Base-by-base conservation (phyloP, 345 rosid species). In the Gossypium anomalum region DNA sequence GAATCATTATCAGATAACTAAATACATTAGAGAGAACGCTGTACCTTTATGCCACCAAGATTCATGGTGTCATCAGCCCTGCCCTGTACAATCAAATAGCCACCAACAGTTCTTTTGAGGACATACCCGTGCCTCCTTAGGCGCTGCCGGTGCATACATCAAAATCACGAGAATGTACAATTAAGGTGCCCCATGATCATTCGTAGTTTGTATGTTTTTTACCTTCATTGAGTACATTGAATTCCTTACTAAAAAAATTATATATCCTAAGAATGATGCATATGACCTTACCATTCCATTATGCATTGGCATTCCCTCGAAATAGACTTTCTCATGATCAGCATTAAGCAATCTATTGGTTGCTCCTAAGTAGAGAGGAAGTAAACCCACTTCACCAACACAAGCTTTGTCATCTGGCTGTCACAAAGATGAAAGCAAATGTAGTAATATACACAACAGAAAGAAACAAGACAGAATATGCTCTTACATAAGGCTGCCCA, bases 41-140 rank as follows among this genome's bases (percentile, higher is more conserved):
- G 13, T 80, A 89, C 98, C 98, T 92, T 94, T 73, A 92, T 94
- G 70, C 98, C 98, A 67, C 98, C 97, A 68, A 94, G 93, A 78
- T 94, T 94, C 98, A 94, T 94, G 70, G 98, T 94, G 82, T 92
- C 98, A 83, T 94, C 96, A 70, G 97, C 94, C 83, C 98, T 80
- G 29, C 98, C 98, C 78, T 88, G 97, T 16, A 92, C 95, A 56
- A 78, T 9, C 22, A 67, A 86, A 77, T 85, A 89, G 76, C 98
- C 97, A 71, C 98, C 95, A 34, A 83, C 75, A 1, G 93, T 91
- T 82, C 88, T 85, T 83, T 86, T 83, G 48, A 92, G 45, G 41
- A 94, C 77, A 86, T 94, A 95, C 71, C 98, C 98, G 29, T 94
- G 98, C 75, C 98, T 88, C 83, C 98, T 89, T 13, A 94, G 95